These are phyloP conservation scores for Neurospora sp. DNA, from an alignment of 495 filamentous ascomycete species.

Conservation along the genomic window DNA sequence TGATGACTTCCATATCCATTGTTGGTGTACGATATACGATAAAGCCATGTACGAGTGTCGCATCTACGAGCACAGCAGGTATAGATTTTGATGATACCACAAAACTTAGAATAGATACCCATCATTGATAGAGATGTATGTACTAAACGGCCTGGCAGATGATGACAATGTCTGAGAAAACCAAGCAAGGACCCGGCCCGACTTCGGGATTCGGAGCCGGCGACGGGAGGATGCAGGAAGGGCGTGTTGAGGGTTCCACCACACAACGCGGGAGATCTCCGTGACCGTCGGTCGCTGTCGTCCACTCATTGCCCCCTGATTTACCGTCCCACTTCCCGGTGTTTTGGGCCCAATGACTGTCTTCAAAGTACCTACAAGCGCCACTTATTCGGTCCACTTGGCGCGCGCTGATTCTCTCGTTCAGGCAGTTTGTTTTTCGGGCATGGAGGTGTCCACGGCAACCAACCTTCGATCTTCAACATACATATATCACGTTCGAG, in stretches of 20 bases:
- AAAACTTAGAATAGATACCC: background rate
- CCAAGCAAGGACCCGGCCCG: background rate
- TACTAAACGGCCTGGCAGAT: background rate
- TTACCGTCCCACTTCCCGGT: background rate
- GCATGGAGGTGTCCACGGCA: background rate
- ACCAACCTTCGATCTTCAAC: background rate
- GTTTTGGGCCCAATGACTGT: background rate
- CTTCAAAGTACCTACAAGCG: background rate
- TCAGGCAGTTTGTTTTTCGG: background rate
- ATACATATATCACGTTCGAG: background rate
- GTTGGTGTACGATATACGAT: background rate
- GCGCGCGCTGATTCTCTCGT: background rate
- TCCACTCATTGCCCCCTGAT: background rate
- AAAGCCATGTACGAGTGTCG: background rate
- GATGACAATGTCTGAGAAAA: background rate
- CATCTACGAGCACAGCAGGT: background rate
- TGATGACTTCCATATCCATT: background rate
- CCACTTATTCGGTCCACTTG: background rate
- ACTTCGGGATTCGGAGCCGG: background rate
- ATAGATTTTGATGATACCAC: background rate
- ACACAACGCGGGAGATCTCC: background rate
- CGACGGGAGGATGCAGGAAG: background rate
- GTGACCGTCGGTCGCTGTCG: background rate
- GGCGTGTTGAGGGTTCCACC: background rate
- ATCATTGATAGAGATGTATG: background rate